These are phyloP conservation scores for Cutaneotrichosporon cutaneum DNA, from an alignment of 1,284 basidiomycete genomes.

Conservation along the genomic window DNA sequence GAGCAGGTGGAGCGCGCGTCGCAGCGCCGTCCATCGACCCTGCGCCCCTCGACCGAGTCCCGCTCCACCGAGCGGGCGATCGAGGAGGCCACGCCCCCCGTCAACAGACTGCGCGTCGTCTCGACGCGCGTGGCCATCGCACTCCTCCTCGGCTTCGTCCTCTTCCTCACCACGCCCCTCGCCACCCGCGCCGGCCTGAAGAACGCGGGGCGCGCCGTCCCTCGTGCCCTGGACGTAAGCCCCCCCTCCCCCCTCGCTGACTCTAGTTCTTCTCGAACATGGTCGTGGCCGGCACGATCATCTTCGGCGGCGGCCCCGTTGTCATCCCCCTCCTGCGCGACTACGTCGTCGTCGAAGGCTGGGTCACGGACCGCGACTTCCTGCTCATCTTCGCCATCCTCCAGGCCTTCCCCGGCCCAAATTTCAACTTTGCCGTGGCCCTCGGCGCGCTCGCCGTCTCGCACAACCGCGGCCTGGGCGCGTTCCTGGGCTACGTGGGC, in stretches of 20 bases:
- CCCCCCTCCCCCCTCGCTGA: neutral
- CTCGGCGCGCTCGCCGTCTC: slow-evolving; percentile 57
- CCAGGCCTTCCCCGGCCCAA: slow-evolving; percentile 61
- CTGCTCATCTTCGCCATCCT: slow-evolving; percentile 61
- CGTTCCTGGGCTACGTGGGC: slow-evolving; percentile 57
- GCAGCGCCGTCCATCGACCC: neutral
- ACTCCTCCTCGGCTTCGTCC: slow-evolving; percentile 47
- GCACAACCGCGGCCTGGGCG: slow-evolving; percentile 53
- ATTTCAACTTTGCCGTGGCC: slow-evolving; percentile 63
- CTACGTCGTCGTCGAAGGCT: slow-evolving; percentile 60
- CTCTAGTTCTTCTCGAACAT: slow-evolving; percentile 55
- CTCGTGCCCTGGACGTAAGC: slow-evolving; percentile 43
- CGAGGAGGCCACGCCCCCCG: neutral
- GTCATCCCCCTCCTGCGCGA: slow-evolving; percentile 61
- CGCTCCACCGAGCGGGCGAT: neutral
- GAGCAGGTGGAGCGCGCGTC: neutral
- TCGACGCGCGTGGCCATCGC: slow-evolving; percentile 27
- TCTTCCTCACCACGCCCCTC: slow-evolving; percentile 41
- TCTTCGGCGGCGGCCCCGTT: slow-evolving; percentile 64
- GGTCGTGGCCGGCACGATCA: slow-evolving; percentile 58
- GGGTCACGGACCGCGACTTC: slow-evolving; percentile 56
- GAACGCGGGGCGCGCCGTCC: slow-evolving; percentile 39
- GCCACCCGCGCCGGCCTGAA: slow-evolving; percentile 40
- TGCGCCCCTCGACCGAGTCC: neutral
- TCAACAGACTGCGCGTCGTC: slow-evolving; percentile 25